phyloP scores from a whole-genome alignment of 2,329 filamentous ascomycete genomes.

The Fusarium sterilihyphosum region DNA sequence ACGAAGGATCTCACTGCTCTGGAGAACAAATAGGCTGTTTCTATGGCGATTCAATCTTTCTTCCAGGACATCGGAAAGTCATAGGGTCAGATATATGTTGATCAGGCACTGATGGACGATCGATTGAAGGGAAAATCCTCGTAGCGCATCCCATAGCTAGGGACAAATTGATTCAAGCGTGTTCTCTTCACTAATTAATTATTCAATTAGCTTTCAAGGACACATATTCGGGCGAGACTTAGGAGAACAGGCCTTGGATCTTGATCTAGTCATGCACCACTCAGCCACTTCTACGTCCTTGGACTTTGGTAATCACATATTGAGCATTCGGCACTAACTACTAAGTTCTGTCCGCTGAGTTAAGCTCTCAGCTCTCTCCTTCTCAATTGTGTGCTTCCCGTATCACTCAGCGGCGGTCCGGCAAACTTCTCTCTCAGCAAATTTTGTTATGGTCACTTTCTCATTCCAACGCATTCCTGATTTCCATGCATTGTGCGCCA shows the following conservation, averaged over 20 bases:
- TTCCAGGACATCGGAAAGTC: neutral
- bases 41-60: neutral
- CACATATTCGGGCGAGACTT: neutral
- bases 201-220: fast-evolving
- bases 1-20: neutral
- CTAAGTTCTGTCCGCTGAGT: too few species aligned
- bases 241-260: neutral
- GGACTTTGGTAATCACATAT: neutral
- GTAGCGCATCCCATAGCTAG: neutral
- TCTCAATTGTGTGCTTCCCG: neutral
- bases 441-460: neutral
- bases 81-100: neutral
- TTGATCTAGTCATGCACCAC: fast-evolving
- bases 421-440: neutral
- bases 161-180: neutral
- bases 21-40: neutral
- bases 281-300: neutral
- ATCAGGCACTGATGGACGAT: neutral
- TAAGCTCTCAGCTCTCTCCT: neutral
- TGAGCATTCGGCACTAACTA: neutral
- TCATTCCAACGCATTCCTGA: too few species aligned
- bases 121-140: neutral
- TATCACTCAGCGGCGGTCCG: neutral
- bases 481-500: too few species aligned
- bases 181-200: neutral